phyloP scores from a whole-genome alignment of 2,329 filamentous ascomycete genomes.

The Paecilomyces niveus region DNA sequence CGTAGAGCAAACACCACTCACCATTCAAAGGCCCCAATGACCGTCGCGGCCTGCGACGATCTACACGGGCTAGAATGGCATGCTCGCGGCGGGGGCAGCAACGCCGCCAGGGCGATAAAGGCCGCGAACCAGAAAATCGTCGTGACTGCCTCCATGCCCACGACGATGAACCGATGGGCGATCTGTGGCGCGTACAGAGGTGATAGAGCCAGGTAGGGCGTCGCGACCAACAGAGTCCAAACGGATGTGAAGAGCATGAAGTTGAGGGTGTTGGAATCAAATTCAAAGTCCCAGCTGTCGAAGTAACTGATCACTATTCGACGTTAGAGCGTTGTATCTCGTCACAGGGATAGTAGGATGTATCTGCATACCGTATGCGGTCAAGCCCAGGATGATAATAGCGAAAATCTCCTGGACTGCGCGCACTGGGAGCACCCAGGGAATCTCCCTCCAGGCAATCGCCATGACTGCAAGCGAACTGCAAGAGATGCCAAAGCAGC shows the following conservation, averaged over 20 bases:
- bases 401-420: conserved; percentile 60
- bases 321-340: not conserved
- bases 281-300: conserved; percentile 28
- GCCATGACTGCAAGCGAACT: not conserved
- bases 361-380: conserved; percentile 57
- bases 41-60: conserved; percentile 47
- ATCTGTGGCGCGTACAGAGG: conserved; percentile 55
- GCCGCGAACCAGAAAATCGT: conserved; percentile 88
- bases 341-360: not conserved
- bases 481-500: not conserved
- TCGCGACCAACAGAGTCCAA: conserved; percentile 64
- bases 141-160: conserved; percentile 63
- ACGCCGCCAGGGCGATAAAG: conserved; percentile 67
- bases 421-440: conserved; percentile 47
- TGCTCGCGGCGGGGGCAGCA: conserved; percentile 49
- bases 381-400: conserved; percentile 68
- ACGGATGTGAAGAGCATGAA: conserved; percentile 75
- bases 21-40: conserved; percentile 45
- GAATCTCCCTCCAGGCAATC: not conserved
- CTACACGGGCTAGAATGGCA: conserved; percentile 52
- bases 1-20: conserved; percentile 15
- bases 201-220: conserved; percentile 62
- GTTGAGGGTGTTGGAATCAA: conserved; percentile 51
- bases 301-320: conserved; percentile 50
- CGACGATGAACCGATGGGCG: conserved; percentile 58